These are phyloP conservation scores for Adansonia madagascariensis DNA, from an alignment of 441 rosid species.

Conservation along the genomic window DNA sequence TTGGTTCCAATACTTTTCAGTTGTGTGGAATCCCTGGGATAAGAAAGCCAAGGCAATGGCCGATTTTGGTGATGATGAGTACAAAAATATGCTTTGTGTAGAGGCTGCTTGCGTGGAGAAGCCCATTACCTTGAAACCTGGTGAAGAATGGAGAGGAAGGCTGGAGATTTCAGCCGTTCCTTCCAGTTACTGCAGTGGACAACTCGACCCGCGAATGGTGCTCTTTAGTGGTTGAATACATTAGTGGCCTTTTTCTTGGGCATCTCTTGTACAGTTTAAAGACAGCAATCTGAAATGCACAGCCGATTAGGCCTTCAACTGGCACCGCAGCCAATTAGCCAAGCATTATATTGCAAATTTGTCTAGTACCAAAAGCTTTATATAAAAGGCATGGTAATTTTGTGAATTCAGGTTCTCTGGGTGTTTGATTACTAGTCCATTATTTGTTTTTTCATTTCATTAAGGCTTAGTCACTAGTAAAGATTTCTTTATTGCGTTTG, in stretches of 20 bases:
- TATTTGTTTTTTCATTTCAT: neutral
- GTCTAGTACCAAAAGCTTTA: neutral
- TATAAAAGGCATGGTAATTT: neutral
- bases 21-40: conserved; percentile 32
- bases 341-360: conserved; percentile 6
- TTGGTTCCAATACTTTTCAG: conserved; percentile 10
- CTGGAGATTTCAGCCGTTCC: conserved; percentile 53
- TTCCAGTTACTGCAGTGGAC: conserved; percentile 56
- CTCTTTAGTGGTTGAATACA: conserved; percentile 27
- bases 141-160: conserved; percentile 59
- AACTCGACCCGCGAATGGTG: conserved; percentile 40
- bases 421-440: neutral
- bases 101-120: conserved; percentile 53
- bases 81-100: conserved; percentile 49
- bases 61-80: conserved; percentile 40
- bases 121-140: conserved; percentile 52
- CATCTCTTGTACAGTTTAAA: conserved; percentile 39
- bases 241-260: neutral
- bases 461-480: conserved; percentile 10
- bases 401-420: neutral
- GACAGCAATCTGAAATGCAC: neutral
- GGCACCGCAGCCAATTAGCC: neutral
- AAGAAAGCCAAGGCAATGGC: conserved; percentile 26
- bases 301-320: neutral
- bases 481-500: neutral